Base-by-base conservation (phyloP, 768 basidiomycete species). In the Dacryopinax primogenitus region DNA sequence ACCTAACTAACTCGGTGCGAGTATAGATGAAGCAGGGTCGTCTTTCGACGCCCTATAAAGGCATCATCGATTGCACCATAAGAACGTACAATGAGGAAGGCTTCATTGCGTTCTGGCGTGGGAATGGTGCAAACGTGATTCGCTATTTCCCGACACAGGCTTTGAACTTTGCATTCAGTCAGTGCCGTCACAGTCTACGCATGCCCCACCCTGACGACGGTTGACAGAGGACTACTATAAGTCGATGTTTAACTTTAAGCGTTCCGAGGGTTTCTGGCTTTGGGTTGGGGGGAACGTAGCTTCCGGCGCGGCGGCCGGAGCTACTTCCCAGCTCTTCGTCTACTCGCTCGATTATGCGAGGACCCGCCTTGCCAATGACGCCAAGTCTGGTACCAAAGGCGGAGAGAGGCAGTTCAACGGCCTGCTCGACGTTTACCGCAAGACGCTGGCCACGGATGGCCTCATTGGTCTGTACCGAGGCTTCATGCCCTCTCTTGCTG, bases 71-170 rank as follows among this genome's bases (percentile, higher is more conserved):
- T 45, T 75, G 76, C 63, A 77, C 78, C 67, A 69, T 62, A 64
- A 70, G 73, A 45, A 77, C 75, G 0, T 73, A 73, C 62, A 58
- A 36, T 0, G 74, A 77, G 35, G 78, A 79, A 69, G 78, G 78
- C n/a, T 51, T 33, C n/a, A 4, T 63, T 9, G 36, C 67, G 74
- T 78, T 78, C 68, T 79, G 78, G 79, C 77, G 78, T 36, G 78
- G 79, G 30, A 79, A 79, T 64, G 75, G 76, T 41, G 75, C 79
- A 64, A 79, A 79, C 63, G 72, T 79, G 33, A 67, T 79, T 63
- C 75, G 78, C 62, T 79, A 80, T 73, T 79, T 79, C 70, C 79
- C 78, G 15, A 79, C 79, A 0, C 78, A 79, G 67, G 78, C 78
- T 0, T 70, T 79, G 62, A 80, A 79, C 71, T 79, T 79, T 65